Conservation (phyloP, 2,329 filamentous ascomycete species). For the Fusarium guadeloupense region DNA sequence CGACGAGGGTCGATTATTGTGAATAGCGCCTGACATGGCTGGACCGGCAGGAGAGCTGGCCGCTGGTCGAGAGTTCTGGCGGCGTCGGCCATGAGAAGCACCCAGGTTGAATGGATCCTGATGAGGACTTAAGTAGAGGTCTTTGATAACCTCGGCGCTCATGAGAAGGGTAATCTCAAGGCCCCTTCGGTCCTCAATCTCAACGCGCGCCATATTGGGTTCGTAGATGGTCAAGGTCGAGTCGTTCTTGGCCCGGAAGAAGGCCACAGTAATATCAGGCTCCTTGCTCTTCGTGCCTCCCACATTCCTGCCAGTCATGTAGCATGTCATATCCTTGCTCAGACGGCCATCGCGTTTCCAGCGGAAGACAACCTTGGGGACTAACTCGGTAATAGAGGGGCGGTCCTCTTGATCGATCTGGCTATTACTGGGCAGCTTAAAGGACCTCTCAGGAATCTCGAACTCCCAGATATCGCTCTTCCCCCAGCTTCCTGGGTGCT, state of each 20-base stretch:
- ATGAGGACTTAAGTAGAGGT: conserved; percentile 71
- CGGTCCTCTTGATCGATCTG: conserved; percentile 74
- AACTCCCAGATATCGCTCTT: conserved; percentile 88
- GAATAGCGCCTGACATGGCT: conserved; percentile 53
- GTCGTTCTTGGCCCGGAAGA: conserved; percentile 79
- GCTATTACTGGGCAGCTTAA: conserved; percentile 81
- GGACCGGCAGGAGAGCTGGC: conserved; percentile 38
- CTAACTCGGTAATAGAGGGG: conserved; percentile 54
- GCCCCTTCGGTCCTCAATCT: conserved; percentile 93
- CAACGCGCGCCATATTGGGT: conserved; percentile 87
- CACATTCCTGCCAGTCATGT: conserved; percentile 80
- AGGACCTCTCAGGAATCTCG: conserved; percentile 86
- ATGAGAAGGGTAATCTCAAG: conserved; percentile 82
- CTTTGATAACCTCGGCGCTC: conserved; percentile 70
- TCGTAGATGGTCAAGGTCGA: conserved; percentile 84
- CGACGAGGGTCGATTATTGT: conserved; percentile 40
- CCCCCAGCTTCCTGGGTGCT: conserved; percentile 80
- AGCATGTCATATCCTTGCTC: conserved; percentile 88
- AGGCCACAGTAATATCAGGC: conserved; percentile 92
- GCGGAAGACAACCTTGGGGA: conserved; percentile 82
- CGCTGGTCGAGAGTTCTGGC: conserved; percentile 53
- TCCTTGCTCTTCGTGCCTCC: conserved; percentile 86
- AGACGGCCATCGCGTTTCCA: conserved; percentile 91
- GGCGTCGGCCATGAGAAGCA: conserved; percentile 40
- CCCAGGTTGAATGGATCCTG: conserved; percentile 83